Base-by-base conservation (phyloP, 2,329 filamentous ascomycete genomes). In the Colletotrichum incanum region DNA sequence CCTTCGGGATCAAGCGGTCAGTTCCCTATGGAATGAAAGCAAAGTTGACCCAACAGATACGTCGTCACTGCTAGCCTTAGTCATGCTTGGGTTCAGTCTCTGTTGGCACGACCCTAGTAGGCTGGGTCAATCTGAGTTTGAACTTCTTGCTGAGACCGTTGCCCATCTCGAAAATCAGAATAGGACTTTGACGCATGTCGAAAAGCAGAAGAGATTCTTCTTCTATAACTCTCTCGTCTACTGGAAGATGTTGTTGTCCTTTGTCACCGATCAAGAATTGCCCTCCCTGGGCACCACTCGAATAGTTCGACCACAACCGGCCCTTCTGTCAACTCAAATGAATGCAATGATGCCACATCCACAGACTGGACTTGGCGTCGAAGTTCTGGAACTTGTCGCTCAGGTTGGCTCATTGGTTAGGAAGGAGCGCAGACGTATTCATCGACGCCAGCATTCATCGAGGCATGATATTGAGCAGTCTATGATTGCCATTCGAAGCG, bases 71-170 rank as follows among this genome's bases (percentile, higher is more conserved):
- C 76, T 91, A n/a, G 87, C 87, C 4, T 81, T 91, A 39, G 84
- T 91, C 50, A 85, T 91, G 76, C 84, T 91, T 0, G 89, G 89
- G 3, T 85, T 89, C 67, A 89, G 88, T 1, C 88, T 89, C 6
- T 87, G 86, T 45, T 91, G 89, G 89, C 89, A 91, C 67, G 85
- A 90, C 56, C 84, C 87, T 20, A 84, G 81, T 49, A 87, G 88
- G 61, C 81, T 91, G 5, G 89, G 89, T 12, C 68, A 74, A 7
- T 65, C 62, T n/a, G 61, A 70, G 11, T 70, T 70, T 7, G 28
- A 39, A 9, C 34, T 70, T 11, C 45, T 70, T n/a, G 67, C 67
- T 1, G 49, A 58, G 16, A 56, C 64, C 0, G 9, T 67, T 2
- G 7, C 28, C 11, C 34, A 50, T 1, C 39, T 61, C 9, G 41